Conservation (phyloP, 495 filamentous ascomycete species). For the Penicillium goetzii region DNA sequence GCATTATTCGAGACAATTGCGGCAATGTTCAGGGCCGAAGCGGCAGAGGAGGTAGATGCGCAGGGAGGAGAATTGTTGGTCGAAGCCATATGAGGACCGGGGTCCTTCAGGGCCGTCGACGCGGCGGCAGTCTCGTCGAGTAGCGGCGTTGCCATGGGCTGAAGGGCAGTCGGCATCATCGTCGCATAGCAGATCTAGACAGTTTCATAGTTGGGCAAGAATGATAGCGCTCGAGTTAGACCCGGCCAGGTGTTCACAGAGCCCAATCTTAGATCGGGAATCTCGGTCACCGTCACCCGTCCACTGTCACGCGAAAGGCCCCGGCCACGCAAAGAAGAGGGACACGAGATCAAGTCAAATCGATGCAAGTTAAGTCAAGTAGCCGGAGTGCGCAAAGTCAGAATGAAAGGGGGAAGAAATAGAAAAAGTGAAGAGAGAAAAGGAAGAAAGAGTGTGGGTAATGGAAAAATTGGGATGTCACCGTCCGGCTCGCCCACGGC, state of each 20-base stretch:
- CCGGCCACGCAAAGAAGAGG: background rate
- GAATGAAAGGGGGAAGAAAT: background rate
- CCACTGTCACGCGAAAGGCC: conserved; percentile 14
- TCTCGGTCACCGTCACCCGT: background rate
- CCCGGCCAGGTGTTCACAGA: background rate
- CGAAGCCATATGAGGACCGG: background rate
- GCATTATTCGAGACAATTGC: conserved; percentile 13
- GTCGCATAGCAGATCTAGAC: conserved; percentile 38
- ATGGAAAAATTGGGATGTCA: conserved; percentile 8
- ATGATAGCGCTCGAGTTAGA: background rate
- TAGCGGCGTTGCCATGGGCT: conserved; percentile 45
- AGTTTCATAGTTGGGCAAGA: conserved; percentile 35
- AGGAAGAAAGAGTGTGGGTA: background rate
- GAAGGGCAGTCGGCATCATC: conserved; percentile 49
- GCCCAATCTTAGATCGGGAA: background rate
- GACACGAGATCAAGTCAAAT: background rate
- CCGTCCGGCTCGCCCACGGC: background rate
- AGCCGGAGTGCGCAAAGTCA: background rate
- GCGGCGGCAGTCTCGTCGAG: conserved; percentile 28
- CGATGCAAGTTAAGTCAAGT: too few species aligned
- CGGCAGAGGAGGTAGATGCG: background rate
- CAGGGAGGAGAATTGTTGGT: background rate
- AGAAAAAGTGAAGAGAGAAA: background rate
- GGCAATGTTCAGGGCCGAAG: conserved; percentile 17
- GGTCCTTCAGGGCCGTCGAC: conserved; percentile 10